These are phyloP conservation scores for Peronosclerospora sorghi DNA, from an alignment of 352 stramenopile genomes.

Conservation along the genomic window DNA sequence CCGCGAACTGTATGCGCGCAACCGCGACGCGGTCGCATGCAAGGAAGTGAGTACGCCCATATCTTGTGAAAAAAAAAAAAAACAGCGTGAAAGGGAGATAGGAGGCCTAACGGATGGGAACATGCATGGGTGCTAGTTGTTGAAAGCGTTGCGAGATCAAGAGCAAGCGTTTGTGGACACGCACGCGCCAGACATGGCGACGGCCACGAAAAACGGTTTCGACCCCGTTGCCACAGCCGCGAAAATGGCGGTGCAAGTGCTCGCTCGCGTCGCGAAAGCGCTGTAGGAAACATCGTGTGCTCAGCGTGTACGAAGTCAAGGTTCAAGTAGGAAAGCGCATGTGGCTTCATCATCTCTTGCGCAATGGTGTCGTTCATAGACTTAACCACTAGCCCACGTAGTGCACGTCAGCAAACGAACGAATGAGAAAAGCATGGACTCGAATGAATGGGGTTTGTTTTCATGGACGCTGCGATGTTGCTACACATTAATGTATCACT, in stretches of 20 bases:
- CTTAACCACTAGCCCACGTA: conserved; percentile 80
- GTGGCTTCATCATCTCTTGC: no score
- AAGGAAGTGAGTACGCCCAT: conserved; percentile 42
- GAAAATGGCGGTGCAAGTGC: conserved; percentile 41
- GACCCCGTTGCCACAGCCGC: conserved; percentile 42
- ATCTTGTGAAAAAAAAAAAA: no score
- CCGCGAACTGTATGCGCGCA: conserved; percentile 66
- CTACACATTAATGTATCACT: conserved; percentile 13
- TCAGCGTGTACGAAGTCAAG: no score
- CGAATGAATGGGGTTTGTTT: no score
- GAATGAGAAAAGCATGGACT: no score
- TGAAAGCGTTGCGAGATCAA: conserved; percentile 59
- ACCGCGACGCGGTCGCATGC: conserved; percentile 38
- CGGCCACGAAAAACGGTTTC: conserved; percentile 22
- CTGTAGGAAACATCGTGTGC: conserved; percentile 33
- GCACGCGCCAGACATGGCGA: conserved; percentile 35
- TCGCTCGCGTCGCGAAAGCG: conserved; percentile 37
- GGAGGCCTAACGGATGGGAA: no score
- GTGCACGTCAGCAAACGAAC: conserved; percentile 50
- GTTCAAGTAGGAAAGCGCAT: no score
- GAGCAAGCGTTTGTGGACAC: conserved; percentile 64
- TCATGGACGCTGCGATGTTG: conserved; percentile 1
- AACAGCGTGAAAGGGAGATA: no score
- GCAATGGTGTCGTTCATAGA: no score
- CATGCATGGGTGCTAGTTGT: conserved; percentile 46